A percentile compares a stretch with the other conserved stretches of the same genome.
Conservation (phyloP, 2,329 filamentous ascomycete species). For the Exophiala bonariae region DNA sequence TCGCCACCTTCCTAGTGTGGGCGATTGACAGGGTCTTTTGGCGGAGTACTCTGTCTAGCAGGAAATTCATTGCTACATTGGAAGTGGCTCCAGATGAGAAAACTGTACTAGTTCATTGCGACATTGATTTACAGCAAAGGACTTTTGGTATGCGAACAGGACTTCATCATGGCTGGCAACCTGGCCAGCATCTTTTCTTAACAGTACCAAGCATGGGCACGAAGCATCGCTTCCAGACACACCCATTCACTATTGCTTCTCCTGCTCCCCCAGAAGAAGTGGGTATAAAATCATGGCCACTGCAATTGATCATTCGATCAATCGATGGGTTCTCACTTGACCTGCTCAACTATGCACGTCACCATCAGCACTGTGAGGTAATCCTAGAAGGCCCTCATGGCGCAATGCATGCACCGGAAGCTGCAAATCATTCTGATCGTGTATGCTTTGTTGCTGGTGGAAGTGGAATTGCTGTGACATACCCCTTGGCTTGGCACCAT, state of each 20-base stretch:
- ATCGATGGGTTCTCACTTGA: conserved; percentile 60
- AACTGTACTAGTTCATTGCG: conserved; percentile 48
- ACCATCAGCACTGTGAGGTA: conserved; percentile 46
- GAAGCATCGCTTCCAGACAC: conserved; percentile 58
- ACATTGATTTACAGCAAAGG: conserved; percentile 15
- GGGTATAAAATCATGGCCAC: conserved; percentile 44
- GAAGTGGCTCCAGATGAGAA: conserved; percentile 57
- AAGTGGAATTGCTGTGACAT: conserved; percentile 64
- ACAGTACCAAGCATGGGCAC: conserved; percentile 56
- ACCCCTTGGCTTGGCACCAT: conserved; percentile 50
- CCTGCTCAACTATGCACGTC: conserved; percentile 53
- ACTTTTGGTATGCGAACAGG: conserved; percentile 28
- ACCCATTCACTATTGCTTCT: conserved; percentile 68
- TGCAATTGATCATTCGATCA: conserved; percentile 57
- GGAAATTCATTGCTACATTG: conserved; percentile 50
- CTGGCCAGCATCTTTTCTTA: conserved; percentile 65
- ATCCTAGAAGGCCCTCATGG: conserved; percentile 67
- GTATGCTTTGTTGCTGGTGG: conserved; percentile 63
- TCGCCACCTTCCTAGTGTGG: conserved; percentile 56
- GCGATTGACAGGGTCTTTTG: conserved; percentile 59
- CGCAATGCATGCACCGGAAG: conserved; percentile 54
- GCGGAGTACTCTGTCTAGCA: conserved; percentile 54
- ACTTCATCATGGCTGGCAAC: conserved; percentile 56
- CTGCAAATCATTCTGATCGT: conserved; percentile 51
- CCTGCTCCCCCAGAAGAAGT: conserved; percentile 19